A percentile compares a stretch with the other conserved stretches of the same genome.
These are phyloP conservation scores for California macrophylla DNA, from an alignment of 441 rosid genomes.

Conservation along the genomic window DNA sequence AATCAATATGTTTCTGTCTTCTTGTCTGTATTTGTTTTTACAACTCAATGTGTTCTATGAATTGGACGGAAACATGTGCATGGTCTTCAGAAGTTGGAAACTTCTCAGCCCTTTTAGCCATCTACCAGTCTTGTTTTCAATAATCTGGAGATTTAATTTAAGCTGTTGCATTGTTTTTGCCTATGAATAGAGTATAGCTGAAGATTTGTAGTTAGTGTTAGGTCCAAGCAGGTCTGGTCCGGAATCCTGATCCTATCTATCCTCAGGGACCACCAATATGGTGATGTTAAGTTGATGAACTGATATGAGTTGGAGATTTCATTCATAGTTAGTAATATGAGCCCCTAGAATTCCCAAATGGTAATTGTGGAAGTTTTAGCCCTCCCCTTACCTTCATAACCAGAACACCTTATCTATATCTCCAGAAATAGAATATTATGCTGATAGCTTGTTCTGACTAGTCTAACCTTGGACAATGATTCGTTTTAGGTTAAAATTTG, in stretches of 20 bases:
- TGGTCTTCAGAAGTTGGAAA: not conserved
- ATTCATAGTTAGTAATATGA: not conserved
- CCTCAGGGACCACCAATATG: not conserved
- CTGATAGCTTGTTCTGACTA: not conserved
- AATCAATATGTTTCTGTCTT: not conserved
- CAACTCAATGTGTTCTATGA: not conserved
- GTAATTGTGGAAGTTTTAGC: not conserved
- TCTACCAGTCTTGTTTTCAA: slow-evolving; percentile 4
- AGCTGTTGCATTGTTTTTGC: not conserved
- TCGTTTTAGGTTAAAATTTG: not conserved
- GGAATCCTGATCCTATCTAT: not conserved
- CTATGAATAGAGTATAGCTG: not conserved
- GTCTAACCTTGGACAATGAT: not conserved
- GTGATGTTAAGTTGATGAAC: not conserved
- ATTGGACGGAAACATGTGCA: not conserved
- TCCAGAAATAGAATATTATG: not conserved
- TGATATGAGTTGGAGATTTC: not conserved
- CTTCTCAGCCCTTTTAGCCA: not conserved
- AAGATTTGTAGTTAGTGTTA: not conserved
- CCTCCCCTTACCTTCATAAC: not conserved
- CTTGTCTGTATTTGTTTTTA: not conserved
- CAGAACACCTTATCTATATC: not conserved
- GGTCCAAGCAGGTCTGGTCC: not conserved
- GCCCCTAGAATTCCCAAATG: not conserved
- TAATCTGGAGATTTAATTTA: not conserved